A percentile compares a stretch with the other conserved stretches of the same genome.
These are phyloP conservation scores for Heritiera fomes DNA, from an alignment of 345 rosid species.

Conservation along the genomic window DNA sequence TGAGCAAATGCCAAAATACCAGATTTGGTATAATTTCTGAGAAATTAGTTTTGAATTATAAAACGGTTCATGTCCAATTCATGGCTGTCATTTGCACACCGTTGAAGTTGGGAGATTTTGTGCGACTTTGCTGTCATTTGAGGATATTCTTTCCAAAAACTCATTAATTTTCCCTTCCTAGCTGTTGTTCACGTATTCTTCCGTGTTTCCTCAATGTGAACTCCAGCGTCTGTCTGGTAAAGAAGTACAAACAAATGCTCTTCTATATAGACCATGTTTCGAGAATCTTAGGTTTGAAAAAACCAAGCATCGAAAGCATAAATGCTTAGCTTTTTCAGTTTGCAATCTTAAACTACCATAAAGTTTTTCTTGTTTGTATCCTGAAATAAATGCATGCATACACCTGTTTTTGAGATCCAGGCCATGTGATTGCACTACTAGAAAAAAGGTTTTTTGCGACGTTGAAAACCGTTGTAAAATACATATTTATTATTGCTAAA, in stretches of 20 bases:
- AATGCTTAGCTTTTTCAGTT: background rate
- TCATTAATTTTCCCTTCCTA: background rate
- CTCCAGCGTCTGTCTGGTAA: background rate
- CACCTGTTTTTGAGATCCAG: too few species aligned
- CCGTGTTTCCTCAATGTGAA: slow-evolving; percentile 7
- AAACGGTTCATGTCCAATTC: background rate
- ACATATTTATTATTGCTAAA: too few species aligned
- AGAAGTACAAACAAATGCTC: background rate
- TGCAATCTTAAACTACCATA: too few species aligned
- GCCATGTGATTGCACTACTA: too few species aligned
- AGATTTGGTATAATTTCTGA: background rate
- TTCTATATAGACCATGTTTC: background rate
- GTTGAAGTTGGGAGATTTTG: background rate
- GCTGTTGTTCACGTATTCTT: background rate
- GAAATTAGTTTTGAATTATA: background rate
- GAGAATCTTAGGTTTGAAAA: background rate
- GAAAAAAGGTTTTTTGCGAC: too few species aligned
- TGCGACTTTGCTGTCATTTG: background rate
- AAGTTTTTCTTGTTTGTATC: too few species aligned
- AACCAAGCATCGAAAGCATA: background rate
- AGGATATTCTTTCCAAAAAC: background rate
- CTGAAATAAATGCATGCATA: background rate
- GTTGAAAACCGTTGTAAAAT: too few species aligned
- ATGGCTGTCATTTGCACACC: slow-evolving; percentile 5
- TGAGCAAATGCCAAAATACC: background rate